Evolutionary conservation across 2,329 filamentous ascomycete species (phyloP).

Genomic region (Graphilbum sp.): DNA sequence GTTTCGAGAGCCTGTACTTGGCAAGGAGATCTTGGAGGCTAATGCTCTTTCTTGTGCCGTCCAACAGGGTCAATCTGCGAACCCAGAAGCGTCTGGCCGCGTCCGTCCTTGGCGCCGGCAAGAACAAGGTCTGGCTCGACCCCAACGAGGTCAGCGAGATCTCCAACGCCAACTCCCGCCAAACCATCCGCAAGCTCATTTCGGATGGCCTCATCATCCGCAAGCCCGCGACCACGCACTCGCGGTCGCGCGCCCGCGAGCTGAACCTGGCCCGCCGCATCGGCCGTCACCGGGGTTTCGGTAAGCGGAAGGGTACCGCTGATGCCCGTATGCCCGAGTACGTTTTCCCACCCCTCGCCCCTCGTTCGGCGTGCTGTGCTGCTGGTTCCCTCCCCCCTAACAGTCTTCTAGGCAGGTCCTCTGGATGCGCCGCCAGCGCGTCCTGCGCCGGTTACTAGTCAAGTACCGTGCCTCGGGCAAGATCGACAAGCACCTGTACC

Average conservation of each 20-base stretch:
- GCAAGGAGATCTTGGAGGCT: no score
- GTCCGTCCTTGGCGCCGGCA: conserved; percentile 94
- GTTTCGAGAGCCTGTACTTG: no score
- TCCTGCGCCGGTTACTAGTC: conserved; percentile 96
- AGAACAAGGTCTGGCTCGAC: conserved; percentile 99
- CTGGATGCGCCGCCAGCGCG: conserved; percentile 99
- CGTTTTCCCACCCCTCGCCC: conserved; percentile 19
- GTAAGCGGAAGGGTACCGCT: conserved; percentile 99
- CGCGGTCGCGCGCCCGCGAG: conserved; percentile 86
- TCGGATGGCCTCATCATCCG: conserved; percentile 99
- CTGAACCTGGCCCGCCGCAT: conserved; percentile 88
- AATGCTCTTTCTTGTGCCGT: no score
- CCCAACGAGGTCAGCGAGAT: conserved; percentile 99
- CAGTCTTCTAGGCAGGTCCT: conserved; percentile 57
- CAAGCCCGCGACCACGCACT: conserved; percentile 99
- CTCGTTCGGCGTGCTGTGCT: background rate
- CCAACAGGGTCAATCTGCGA: conserved; percentile 94
- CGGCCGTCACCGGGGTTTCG: conserved; percentile 96
- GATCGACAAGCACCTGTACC: conserved; percentile 99
- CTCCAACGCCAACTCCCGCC: conserved; percentile 99
- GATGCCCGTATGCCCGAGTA: conserved; percentile 99
- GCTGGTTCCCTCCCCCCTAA: background rate
- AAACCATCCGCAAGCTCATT: conserved; percentile 99
- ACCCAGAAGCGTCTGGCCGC: conserved; percentile 99
- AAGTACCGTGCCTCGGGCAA: conserved; percentile 99